Percentiles rank a stretch among this genome's conserved stretches.
phyloP scores from a whole-genome alignment of 202 grass and related monocot species.

The Schoenoplectus triqueter region DNA sequence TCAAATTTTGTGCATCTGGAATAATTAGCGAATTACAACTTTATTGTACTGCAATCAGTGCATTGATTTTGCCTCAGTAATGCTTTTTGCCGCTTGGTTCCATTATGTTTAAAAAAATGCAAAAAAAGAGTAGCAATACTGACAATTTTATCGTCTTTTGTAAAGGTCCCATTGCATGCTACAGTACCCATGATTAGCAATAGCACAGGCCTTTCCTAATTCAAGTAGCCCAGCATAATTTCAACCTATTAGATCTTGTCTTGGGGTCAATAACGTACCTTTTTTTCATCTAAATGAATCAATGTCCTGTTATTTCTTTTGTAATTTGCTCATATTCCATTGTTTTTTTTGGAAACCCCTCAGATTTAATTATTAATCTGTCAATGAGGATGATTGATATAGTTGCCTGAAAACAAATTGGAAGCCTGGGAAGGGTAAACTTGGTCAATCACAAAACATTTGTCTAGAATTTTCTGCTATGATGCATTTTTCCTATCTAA shows the following conservation, averaged over 20 bases:
- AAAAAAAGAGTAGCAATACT: neutral
- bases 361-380: neutral
- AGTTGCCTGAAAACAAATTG: neutral
- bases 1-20: no score
- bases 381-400: neutral
- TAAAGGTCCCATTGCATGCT: neutral
- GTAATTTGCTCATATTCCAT: neutral
- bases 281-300: neutral
- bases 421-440: neutral
- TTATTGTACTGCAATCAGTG: no score
- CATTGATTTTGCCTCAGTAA: no score
- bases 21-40: no score
- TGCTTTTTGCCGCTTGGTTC: no score
- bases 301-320: neutral
- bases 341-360: neutral
- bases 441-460: neutral
- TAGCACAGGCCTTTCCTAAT: neutral
- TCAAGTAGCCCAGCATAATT: neutral
- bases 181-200: neutral
- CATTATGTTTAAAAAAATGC: neutral
- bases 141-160: neutral
- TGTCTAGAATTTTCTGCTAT: neutral
- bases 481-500: conserved; percentile 1
- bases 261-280: neutral
- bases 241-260: neutral